phyloP scores from a whole-genome alignment of 805 yeast species.

The Myxozyma udenii region DNA sequence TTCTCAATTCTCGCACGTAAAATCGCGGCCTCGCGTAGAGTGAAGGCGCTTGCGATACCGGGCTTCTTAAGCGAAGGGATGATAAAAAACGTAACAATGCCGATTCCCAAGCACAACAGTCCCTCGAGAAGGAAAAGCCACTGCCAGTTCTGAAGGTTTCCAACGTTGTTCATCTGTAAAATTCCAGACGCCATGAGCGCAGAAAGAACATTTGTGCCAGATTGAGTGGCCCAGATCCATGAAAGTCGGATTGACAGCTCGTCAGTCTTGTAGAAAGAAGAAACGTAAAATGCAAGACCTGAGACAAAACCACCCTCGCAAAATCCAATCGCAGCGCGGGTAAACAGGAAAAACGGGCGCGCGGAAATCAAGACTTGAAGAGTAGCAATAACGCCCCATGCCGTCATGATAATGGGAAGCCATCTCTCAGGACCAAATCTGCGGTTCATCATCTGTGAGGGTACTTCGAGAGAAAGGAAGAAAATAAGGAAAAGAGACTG shows the following conservation, averaged over 20 bases:
- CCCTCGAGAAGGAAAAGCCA: slow-evolving; percentile 64
- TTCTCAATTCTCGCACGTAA: slow-evolving; percentile 21
- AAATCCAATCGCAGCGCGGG: slow-evolving; percentile 53
- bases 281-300: slow-evolving; percentile 60
- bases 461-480: slow-evolving; percentile 42
- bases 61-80: slow-evolving; percentile 22
- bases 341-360: slow-evolving; percentile 41
- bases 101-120: slow-evolving; percentile 52
- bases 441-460: slow-evolving; percentile 49
- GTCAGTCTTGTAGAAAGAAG: slow-evolving; percentile 59
- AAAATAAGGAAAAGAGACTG: slow-evolving; percentile 54
- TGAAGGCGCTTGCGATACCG: slow-evolving; percentile 11
- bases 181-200: slow-evolving; percentile 56
- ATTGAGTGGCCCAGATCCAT: slow-evolving; percentile 57
- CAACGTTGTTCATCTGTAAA: slow-evolving; percentile 42
- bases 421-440: slow-evolving; percentile 59
- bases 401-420: slow-evolving; percentile 51
- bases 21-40: slow-evolving; percentile 25
- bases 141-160: slow-evolving; percentile 52
- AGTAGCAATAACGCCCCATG: slow-evolving; percentile 59
- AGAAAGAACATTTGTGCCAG: slow-evolving; percentile 47
- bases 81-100: slow-evolving; percentile 45
- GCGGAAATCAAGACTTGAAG: slow-evolving; percentile 48
- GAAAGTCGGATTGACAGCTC: slow-evolving; percentile 61
- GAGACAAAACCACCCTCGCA: slow-evolving; percentile 70